Conservation (phyloP, 1,139 yeast species). For the Nakaseomyces sp. region DNA sequence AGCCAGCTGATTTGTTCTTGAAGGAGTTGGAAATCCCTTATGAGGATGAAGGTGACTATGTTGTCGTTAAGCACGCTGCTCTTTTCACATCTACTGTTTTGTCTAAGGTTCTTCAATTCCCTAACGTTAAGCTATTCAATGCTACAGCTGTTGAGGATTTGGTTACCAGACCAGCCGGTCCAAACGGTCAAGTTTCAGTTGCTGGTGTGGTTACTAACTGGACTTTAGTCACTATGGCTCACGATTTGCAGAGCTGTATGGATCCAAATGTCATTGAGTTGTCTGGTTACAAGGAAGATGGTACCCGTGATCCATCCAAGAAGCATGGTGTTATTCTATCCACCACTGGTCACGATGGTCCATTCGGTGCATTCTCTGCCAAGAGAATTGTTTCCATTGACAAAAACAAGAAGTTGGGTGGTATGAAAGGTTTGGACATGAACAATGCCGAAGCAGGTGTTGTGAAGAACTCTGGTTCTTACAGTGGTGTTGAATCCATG, state of each 20-base stretch:
- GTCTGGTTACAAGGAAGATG: constrained; percentile 29
- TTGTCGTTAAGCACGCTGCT: constrained; percentile 76
- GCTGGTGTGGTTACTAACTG: constrained; percentile 81
- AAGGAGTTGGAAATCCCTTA: constrained; percentile 56
- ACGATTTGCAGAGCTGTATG: constrained; percentile 73
- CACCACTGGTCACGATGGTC: constrained; percentile 77
- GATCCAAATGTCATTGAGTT: constrained; percentile 65
- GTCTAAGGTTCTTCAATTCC: constrained; percentile 61
- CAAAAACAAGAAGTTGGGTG: constrained; percentile 44
- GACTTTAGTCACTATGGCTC: constrained; percentile 71
- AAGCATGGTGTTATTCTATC: constrained; percentile 63
- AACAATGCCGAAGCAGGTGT: constrained; percentile 70
- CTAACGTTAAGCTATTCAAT: constrained; percentile 68
- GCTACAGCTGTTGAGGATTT: constrained; percentile 79
- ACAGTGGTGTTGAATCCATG: constrained; percentile 62
- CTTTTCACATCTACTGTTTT: constrained; percentile 64
- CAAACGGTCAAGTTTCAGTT: constrained; percentile 48
- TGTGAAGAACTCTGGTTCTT: constrained; percentile 51
- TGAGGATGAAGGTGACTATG: constrained; percentile 75
- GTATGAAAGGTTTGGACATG: constrained; percentile 77
- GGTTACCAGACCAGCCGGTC: constrained; percentile 57
- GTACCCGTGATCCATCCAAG: constrained; percentile 25
- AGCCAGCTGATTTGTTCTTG: constrained; percentile 65
- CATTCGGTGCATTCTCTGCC: constrained; percentile 76
- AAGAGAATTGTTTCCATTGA: constrained; percentile 42